These are phyloP conservation scores for Camellia sinensis DNA, from an alignment of 148 eudicot species.

Conservation along the genomic window DNA sequence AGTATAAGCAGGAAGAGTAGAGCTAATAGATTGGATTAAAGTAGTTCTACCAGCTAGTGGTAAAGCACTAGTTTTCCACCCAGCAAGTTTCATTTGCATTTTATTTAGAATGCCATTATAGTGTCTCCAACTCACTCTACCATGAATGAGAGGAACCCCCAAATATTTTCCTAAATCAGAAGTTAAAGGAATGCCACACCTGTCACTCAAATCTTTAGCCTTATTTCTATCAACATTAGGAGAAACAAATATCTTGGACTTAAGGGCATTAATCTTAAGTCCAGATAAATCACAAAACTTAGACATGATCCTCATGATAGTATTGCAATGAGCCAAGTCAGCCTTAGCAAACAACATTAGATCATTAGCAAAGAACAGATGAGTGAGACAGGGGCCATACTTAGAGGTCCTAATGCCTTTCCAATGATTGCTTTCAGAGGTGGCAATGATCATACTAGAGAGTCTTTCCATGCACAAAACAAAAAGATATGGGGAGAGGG, in stretches of 20 bases:
- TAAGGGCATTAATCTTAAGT: not conserved
- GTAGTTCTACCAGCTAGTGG: not conserved
- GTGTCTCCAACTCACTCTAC: not conserved
- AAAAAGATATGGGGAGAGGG: slow-evolving; percentile 7
- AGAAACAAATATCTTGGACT: not conserved
- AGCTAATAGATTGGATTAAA: not conserved
- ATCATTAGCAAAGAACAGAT: slow-evolving; percentile 10
- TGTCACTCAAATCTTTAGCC: not conserved
- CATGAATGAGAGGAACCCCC: not conserved
- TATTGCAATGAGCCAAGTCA: not conserved
- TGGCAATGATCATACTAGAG: not conserved
- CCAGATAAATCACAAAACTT: not conserved
- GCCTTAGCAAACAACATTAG: not conserved
- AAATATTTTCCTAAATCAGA: not conserved
- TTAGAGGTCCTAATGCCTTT: not conserved
- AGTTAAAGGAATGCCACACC: not conserved
- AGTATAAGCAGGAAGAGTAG: not conserved
- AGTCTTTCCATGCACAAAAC: slow-evolving; percentile 5
- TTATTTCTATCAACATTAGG: not conserved
- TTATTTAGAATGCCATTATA: not conserved
- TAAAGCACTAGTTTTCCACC: not conserved
- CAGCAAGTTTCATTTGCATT: not conserved
- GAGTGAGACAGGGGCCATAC: not conserved
- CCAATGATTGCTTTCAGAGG: not conserved
- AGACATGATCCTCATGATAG: not conserved